Percentiles rank a stretch among this genome's conserved stretches.
Evolutionary conservation across 345 rosid genomes (phyloP).

Genomic region (Dipteronia dyeriana): DNA sequence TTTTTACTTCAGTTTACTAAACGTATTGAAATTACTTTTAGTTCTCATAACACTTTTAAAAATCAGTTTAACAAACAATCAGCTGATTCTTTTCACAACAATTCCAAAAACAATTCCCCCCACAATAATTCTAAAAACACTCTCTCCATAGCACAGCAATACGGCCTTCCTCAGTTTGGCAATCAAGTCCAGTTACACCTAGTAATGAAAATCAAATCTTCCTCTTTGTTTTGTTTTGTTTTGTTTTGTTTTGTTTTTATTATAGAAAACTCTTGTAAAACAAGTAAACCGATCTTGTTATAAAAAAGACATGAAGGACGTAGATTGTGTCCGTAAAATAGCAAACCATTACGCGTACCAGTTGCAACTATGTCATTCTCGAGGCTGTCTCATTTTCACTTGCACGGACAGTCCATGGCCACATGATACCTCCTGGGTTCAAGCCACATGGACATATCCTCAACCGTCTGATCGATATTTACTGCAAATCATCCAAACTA

Average conservation of each 20-base stretch:
- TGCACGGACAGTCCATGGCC: conserved; percentile 48
- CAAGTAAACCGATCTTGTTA: neutral
- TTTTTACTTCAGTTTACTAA: no score
- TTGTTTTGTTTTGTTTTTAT: neutral
- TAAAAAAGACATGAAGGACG: conserved; percentile 20
- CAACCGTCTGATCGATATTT: conserved; percentile 47
- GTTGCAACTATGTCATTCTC: conserved; percentile 38
- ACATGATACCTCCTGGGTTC: conserved; percentile 47
- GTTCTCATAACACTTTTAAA: no score
- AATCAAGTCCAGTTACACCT: no score
- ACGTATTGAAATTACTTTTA: no score
- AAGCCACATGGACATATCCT: conserved; percentile 36
- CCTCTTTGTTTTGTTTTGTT: neutral
- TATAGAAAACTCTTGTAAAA: neutral
- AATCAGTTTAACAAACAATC: no score
- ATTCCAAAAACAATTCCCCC: no score
- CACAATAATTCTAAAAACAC: no score
- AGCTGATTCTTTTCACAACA: no score
- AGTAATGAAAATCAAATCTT: neutral
- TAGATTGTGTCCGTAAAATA: conserved; percentile 14
- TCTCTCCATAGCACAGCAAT: no score
- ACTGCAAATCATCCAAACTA: conserved; percentile 38
- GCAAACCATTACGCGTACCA: conserved; percentile 40
- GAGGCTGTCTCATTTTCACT: conserved; percentile 24
- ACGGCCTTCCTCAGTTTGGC: no score